A percentile compares a stretch with the other conserved stretches of the same genome.
phyloP scores from a whole-genome alignment of 768 basidiomycete species.

The Mycena galericulata region DNA sequence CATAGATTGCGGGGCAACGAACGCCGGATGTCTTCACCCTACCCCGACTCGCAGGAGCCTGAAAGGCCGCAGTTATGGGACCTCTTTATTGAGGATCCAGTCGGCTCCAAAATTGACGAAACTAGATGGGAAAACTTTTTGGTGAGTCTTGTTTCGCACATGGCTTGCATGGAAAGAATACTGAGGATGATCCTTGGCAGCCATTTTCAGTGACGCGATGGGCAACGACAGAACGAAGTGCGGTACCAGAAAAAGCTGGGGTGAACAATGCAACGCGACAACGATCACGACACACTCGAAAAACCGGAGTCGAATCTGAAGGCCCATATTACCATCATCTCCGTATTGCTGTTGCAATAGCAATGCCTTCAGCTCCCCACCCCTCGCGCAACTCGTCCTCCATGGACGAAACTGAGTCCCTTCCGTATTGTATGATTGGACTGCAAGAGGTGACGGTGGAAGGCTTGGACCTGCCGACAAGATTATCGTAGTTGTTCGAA shows the following conservation, averaged over 20 bases:
- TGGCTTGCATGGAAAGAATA: not conserved
- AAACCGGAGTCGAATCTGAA: not conserved
- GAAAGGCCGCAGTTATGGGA: conserved; percentile 5
- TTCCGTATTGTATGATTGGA: not conserved
- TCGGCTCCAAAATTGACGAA: not conserved
- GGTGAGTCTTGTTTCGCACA: not conserved
- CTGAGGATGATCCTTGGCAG: not conserved
- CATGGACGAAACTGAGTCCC: not conserved
- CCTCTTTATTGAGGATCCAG: not conserved
- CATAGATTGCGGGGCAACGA: not conserved
- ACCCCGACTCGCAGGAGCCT: not conserved
- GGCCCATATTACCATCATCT: no score
- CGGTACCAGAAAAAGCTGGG: not conserved
- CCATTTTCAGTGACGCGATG: not conserved
- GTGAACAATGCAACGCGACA: not conserved
- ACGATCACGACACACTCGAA: not conserved
- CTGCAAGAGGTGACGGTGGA: not conserved
- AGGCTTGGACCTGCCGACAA: not conserved
- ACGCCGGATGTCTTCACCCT: not conserved
- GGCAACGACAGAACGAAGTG: not conserved
- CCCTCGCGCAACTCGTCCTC: not conserved
- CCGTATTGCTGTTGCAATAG: conserved; percentile 2
- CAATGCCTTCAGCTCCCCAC: not conserved
- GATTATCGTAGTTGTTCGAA: no score
- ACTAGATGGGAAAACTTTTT: not conserved